Evolutionary conservation across 2,329 filamentous ascomycete species (phyloP), one percentile per base, ranked within the genome.

Genomic region (Paraphoma chrysanthemicola): DNA sequence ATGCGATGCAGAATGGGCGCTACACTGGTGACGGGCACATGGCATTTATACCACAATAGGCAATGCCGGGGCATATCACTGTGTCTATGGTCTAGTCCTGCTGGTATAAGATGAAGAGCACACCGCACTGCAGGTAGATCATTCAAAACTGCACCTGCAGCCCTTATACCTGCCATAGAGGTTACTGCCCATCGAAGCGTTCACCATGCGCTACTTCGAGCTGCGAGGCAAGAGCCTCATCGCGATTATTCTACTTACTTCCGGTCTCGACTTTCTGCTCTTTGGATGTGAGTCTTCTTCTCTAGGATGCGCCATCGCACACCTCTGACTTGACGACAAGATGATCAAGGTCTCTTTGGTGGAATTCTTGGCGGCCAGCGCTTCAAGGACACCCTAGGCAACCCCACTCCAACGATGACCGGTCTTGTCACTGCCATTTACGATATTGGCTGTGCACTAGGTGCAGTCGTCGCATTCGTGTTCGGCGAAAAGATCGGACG

Each of bases 401-500:
- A 59, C 33, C 60, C 60, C 0, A 54, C 47, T 11, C 38, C 60
- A 6, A 63, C 57, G 0, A 59, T 65, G 57, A 75, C 79, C 50
- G 78, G 75, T 28, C 60, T 76, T 10, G 74, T 76, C 5, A 75
- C 77, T 6, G 74, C 70, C 14, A 72, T 75, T 45, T 72, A 70
- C 51, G 78, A 66, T 48, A 66, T 79, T 17, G 82, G 78, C 10
- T 80, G 78, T 48, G 77, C 80, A 48, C 57, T 77, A 17, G 77
- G 77, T 9, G 77, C 78, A 4, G 68, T 79, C 30, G 57, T 75
- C 1, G 63, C 64, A 8, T 62, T 74, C 17, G 76, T 76, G 59
- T 72, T 83, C 17, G 87, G 86, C 36, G 86, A 89, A 57, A 77
- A 78, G 6, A 80, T 87, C 41, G 86, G 85, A 6, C 78, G 86